A percentile compares a stretch with the other conserved stretches of the same genome.
phyloP scores from a whole-genome alignment of 1,284 basidiomycete species.

The Blastosporella zonata region DNA sequence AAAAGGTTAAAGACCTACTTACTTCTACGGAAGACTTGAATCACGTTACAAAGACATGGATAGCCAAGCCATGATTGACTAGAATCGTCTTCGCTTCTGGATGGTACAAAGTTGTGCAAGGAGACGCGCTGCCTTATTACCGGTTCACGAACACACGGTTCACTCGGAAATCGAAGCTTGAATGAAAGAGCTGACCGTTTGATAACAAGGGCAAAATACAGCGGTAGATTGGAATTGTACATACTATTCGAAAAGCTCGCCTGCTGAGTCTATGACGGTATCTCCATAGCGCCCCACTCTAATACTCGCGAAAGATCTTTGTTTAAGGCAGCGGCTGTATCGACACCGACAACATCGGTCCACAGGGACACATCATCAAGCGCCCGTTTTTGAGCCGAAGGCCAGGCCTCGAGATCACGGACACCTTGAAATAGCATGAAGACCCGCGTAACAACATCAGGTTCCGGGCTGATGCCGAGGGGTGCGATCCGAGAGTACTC shows the following conservation, averaged over 20 bases:
- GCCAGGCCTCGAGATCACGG: constrained; percentile 23
- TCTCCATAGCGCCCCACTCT: constrained; percentile 35
- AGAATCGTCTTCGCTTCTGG: not conserved
- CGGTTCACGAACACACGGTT: not conserved
- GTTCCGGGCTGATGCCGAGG: constrained; percentile 34
- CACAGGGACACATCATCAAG: constrained; percentile 20
- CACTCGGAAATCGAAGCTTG: not conserved
- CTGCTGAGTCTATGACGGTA: constrained; percentile 12
- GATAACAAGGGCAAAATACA: not conserved
- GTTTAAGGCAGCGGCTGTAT: constrained; percentile 18
- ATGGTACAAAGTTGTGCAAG: not conserved
- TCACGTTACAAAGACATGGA: not conserved
- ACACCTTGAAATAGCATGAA: constrained; percentile 47
- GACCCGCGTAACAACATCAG: constrained; percentile 41
- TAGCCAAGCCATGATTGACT: not conserved
- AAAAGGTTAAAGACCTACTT: not conserved
- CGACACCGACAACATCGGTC: constrained; percentile 25
- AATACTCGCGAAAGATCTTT: constrained; percentile 26
- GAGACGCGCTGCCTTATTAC: not conserved
- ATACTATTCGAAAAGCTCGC: not conserved
- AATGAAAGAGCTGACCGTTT: not conserved
- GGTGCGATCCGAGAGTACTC: constrained; percentile 38
- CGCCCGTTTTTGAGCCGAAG: constrained; percentile 13
- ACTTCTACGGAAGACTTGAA: not conserved
- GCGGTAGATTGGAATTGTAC: not conserved